Evolutionary conservation across 768 basidiomycete species (phyloP), one percentile per base, ranked within the genome.

Genomic region (Leccinum longicurvipes): DNA sequence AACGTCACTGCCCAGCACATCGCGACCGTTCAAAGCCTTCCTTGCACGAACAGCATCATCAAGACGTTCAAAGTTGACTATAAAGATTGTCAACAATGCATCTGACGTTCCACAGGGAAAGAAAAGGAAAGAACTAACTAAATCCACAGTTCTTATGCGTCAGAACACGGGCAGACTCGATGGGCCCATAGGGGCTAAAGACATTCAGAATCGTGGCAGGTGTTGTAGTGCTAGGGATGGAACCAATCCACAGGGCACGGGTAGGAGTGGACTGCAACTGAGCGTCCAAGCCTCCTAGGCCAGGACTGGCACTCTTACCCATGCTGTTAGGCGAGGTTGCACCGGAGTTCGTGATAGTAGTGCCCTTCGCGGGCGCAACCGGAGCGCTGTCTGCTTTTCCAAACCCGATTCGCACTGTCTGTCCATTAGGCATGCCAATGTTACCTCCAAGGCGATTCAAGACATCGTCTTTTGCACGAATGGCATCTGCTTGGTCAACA

Each of bases 341-440:
- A 15, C 82, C 79, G 27, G 87, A 82, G 60, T 80, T 85, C 48
- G 82, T 79, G 14, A 85, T 76, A 36, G 77, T 75, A 24, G 80
- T 80, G 24, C 88, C 88, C 63, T 91, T 92, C 31, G 91, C 85
- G 15, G 93, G 90, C 8, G 93, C 90, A 39, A 91, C 86, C 28
- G 96, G 96, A 5, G 93, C 96, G 63, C 93, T 95, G 66, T 98
- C 95, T 2, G 93, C 93, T 70, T 98, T 99, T 24, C 96, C 97
- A 68, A 97, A 99, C 2, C 97, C 97, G 66, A 99, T 95, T 46
- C 97, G 87, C 51, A 99, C 96, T 1, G 92, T 93, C 71, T 94
- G 93, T 14, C 94, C 93, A 61, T 95, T 96, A 4, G 91, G 89
- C 83, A 95, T 89, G 51, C 91, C 89, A 57, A 97, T 93, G 62